Evolutionary conservation across 352 stramenopile species (phyloP).

Genomic region (Globisporangium iwayamae): DNA sequence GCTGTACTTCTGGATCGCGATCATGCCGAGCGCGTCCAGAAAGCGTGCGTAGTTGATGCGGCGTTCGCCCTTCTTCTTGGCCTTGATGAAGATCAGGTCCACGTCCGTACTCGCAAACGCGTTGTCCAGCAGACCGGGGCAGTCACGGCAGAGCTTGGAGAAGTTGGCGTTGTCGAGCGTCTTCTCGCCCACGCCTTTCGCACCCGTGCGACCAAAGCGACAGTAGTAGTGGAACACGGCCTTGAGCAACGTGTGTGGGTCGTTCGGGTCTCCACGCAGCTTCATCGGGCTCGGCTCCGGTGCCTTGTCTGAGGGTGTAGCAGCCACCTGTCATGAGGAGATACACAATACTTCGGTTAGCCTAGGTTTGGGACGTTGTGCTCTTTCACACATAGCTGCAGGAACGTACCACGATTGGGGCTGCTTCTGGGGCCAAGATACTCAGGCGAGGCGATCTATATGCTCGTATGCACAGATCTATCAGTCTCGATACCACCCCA

Average conservation of each 20-base stretch:
- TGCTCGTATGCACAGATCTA: neutral
- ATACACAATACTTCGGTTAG: neutral
- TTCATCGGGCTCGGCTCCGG: slow-evolving; percentile 26
- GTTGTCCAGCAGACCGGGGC: slow-evolving; percentile 50
- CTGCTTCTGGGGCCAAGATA: slow-evolving; percentile 15
- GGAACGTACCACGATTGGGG: slow-evolving; percentile 12
- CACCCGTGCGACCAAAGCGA: slow-evolving; percentile 69
- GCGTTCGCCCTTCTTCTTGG: slow-evolving; percentile 82
- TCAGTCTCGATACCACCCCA: neutral
- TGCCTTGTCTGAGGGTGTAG: slow-evolving; percentile 13
- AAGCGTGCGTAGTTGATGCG: slow-evolving; percentile 84
- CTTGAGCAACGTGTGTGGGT: slow-evolving; percentile 76
- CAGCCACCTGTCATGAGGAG: slow-evolving; percentile 7
- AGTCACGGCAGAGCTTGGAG: slow-evolving; percentile 81
- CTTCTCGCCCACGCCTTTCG: slow-evolving; percentile 59
- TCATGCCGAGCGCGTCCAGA: slow-evolving; percentile 80
- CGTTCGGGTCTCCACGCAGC: slow-evolving; percentile 62
- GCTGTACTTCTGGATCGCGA: slow-evolving; percentile 79
- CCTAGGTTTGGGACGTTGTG: neutral
- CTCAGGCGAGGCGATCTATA: slow-evolving; percentile 17
- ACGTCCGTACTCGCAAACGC: slow-evolving; percentile 74
- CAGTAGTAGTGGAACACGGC: slow-evolving; percentile 87
- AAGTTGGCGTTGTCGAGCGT: slow-evolving; percentile 84
- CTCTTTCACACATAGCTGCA: neutral
- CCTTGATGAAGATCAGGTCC: slow-evolving; percentile 86